Conservation (phyloP, 148 eudicot species). For the Rhododendron williamsianum region DNA sequence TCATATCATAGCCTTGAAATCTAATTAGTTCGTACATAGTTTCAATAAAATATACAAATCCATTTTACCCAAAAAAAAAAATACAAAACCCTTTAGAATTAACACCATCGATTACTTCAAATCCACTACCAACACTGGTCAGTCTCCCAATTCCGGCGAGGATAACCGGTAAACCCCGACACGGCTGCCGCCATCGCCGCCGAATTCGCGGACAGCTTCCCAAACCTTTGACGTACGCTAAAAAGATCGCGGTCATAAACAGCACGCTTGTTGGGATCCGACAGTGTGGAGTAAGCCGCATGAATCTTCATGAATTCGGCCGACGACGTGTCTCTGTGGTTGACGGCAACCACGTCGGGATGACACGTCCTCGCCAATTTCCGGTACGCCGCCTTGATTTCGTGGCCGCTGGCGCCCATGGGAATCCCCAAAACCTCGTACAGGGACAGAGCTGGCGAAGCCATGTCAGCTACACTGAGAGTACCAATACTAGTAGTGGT, state of each 20-base stretch:
- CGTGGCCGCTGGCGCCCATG: slow-evolving; percentile 7
- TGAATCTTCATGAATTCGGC: slow-evolving; percentile 21
- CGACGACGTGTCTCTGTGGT: not conserved
- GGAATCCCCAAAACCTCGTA: slow-evolving; percentile 22
- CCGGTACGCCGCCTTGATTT: slow-evolving; percentile 23
- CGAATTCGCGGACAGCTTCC: not conserved
- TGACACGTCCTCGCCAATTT: slow-evolving; percentile 22
- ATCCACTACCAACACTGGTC: slow-evolving; percentile 16
- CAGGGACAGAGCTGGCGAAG: not conserved
- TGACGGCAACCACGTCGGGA: slow-evolving; percentile 15
- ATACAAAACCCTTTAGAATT: not conserved
- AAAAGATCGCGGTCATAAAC: slow-evolving; percentile 21
- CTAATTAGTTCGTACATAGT: not conserved
- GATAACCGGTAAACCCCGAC: not conserved
- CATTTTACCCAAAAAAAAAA: too few species aligned
- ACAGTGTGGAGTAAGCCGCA: slow-evolving; percentile 20
- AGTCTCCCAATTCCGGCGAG: slow-evolving; percentile 16
- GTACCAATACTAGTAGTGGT: not conserved
- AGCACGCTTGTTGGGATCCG: slow-evolving; percentile 20
- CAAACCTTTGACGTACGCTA: not conserved
- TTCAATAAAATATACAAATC: not conserved
- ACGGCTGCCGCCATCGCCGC: not conserved
- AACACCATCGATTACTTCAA: not conserved
- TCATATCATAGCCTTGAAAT: not conserved
- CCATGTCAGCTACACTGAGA: not conserved